Conservation (phyloP, 1,284 basidiomycete species). For the Papiliotrema fonsecae region DNA sequence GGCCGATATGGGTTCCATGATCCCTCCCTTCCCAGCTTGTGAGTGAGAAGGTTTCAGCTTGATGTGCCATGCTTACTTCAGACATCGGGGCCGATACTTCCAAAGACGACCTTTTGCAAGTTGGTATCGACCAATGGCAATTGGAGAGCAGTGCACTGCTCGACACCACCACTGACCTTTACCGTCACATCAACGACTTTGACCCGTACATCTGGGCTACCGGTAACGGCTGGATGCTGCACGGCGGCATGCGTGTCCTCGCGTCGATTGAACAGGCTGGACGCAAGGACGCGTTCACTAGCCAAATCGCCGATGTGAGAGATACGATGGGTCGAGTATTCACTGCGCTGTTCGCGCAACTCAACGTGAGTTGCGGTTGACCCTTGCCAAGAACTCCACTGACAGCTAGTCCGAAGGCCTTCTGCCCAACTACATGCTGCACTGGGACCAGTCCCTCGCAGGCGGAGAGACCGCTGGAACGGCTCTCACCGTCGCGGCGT, state of each 20-base stretch:
- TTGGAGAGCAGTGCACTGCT: constrained; percentile 49
- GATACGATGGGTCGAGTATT: constrained; percentile 49
- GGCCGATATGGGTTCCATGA: constrained; percentile 62
- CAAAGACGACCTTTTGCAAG: constrained; percentile 50
- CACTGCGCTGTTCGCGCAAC: constrained; percentile 47
- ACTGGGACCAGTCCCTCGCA: constrained; percentile 8
- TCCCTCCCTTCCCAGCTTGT: constrained; percentile 58
- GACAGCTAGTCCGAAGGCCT: constrained; percentile 12
- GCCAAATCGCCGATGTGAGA: constrained; percentile 52
- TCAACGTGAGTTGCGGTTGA: constrained; percentile 32
- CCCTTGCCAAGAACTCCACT: not conserved
- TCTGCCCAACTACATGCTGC: constrained; percentile 31
- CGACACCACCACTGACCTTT: constrained; percentile 44
- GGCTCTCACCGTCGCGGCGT: constrained; percentile 29
- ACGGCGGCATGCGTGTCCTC: constrained; percentile 20
- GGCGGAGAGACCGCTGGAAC: constrained; percentile 32
- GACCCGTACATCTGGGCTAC: constrained; percentile 59
- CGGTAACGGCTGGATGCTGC: constrained; percentile 40
- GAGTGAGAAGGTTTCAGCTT: constrained; percentile 1
- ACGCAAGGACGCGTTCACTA: not conserved
- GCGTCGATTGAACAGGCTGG: constrained; percentile 15
- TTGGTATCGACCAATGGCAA: constrained; percentile 54
- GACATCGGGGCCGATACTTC: constrained; percentile 51
- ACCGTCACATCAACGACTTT: constrained; percentile 52
- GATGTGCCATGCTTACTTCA: not conserved